Evolutionary conservation across 2,329 filamentous ascomycete species (phyloP).

Genomic region (Monosporascus ibericus): DNA sequence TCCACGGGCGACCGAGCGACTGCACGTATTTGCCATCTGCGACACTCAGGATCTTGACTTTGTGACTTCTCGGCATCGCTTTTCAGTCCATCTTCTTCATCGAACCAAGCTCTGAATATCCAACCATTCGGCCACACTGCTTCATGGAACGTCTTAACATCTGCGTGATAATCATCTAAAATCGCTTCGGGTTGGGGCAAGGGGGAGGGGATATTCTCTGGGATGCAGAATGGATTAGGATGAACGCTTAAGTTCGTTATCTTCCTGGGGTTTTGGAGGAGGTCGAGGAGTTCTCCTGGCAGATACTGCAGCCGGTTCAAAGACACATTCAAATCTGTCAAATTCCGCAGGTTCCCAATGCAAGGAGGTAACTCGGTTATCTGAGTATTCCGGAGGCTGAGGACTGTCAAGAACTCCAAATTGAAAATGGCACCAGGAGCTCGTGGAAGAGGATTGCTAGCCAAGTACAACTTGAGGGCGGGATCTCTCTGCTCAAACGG

Average conservation of each 20-base stretch:
- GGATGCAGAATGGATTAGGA: constrained; percentile 57
- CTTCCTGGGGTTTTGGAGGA: constrained; percentile 40
- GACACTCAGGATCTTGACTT: not conserved
- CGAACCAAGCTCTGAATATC: constrained; percentile 8
- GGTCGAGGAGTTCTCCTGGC: constrained; percentile 55
- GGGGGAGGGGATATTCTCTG: constrained; percentile 14
- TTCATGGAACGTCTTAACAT: not conserved
- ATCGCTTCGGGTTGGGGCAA: constrained; percentile 1
- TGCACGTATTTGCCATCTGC: constrained; percentile 14
- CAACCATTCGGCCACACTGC: not conserved
- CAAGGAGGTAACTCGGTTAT: constrained; percentile 55
- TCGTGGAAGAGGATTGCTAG: constrained; percentile 48
- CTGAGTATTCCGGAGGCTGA: constrained; percentile 60
- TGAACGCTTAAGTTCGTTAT: constrained; percentile 50
- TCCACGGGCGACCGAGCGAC: constrained; percentile 24
- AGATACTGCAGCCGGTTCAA: constrained; percentile 56
- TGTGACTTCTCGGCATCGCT: not conserved
- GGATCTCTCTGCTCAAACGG: constrained; percentile 55
- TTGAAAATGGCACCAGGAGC: constrained; percentile 58
- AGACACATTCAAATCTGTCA: constrained; percentile 59
- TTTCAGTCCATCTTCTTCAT: constrained; percentile 4
- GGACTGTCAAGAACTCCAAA: constrained; percentile 54
- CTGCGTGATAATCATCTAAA: constrained; percentile 1
- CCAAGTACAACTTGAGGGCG: constrained; percentile 54
- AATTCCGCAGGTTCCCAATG: constrained; percentile 51